phyloP scores from a whole-genome alignment of 2,329 filamentous ascomycete genomes.

The Orbilia oligospora region DNA sequence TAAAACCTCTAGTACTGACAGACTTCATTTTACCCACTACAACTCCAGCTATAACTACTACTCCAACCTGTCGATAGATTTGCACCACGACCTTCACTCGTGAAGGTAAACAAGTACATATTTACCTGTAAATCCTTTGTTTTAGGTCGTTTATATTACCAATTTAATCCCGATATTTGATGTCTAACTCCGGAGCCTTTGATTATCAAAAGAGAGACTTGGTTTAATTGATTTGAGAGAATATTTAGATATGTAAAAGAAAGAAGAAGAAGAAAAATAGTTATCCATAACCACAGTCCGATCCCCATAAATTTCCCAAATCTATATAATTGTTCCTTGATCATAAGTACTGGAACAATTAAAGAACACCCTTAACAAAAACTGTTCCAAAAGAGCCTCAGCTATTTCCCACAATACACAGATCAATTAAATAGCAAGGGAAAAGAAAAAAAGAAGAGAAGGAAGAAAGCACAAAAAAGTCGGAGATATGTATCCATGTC shows the following conservation, averaged over 20 bases:
- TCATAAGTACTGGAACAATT: no score
- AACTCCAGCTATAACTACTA: no score
- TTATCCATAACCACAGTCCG: not conserved
- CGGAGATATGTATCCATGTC: not conserved
- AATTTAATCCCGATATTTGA: no score
- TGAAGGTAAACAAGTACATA: no score
- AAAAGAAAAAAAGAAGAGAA: not conserved
- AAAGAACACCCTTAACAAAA: not conserved
- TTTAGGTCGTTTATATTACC: no score
- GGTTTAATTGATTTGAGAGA: not conserved
- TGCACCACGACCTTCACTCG: no score
- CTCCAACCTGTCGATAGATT: not conserved
- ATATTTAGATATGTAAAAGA: not conserved
- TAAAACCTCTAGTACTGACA: not conserved
- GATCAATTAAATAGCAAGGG: not conserved
- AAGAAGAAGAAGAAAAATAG: not conserved
- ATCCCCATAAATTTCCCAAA: no score
- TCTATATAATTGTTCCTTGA: no score
- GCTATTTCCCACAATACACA: not conserved
- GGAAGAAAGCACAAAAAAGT: not conserved
- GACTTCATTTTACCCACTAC: slow-evolving; percentile 4
- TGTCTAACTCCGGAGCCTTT: no score
- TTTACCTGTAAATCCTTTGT: no score
- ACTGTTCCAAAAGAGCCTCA: not conserved
- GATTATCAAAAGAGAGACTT: slow-evolving; percentile 1